A percentile compares a stretch with the other conserved stretches of the same genome.
Conservation (phyloP, 2,329 filamentous ascomycete genomes). For the Penicillium sp. region DNA sequence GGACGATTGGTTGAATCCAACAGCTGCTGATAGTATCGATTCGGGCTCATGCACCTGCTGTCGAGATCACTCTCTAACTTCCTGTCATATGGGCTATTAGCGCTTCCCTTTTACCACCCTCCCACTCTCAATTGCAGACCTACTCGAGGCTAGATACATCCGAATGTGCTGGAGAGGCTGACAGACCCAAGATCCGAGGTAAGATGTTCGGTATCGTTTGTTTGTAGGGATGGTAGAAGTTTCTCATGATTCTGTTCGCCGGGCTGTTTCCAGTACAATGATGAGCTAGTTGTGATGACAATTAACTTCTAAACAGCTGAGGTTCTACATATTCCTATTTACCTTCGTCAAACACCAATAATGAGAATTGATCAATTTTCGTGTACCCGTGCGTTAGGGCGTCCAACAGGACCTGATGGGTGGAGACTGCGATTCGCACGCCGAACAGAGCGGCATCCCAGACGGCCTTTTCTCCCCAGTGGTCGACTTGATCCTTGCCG, state of each 20-base stretch:
- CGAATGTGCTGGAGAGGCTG: background rate
- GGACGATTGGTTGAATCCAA: background rate
- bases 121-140: background rate
- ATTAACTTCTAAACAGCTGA: background rate
- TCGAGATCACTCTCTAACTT: background rate
- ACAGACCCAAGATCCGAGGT: background rate
- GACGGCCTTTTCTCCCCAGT: constrained; percentile 1
- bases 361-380: background rate
- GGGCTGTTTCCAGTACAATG: constrained; percentile 2
- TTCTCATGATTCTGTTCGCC: constrained; percentile 2
- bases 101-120: background rate
- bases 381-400: constrained; percentile 5
- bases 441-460: constrained; percentile 4
- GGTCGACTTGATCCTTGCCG: constrained; percentile 3
- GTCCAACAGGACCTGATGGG: constrained; percentile 4
- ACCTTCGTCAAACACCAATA: constrained; percentile 8
- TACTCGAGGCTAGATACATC: background rate
- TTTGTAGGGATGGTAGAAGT: constrained; percentile 5
- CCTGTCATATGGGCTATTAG: background rate
- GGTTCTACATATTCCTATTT: background rate
- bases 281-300: constrained; percentile 1
- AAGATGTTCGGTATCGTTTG: background rate
- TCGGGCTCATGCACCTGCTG: background rate
- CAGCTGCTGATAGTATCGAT: background rate
- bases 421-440: constrained; percentile 1